Base-by-base conservation (phyloP, 257 asterid species). In the Petunia axillaris region DNA sequence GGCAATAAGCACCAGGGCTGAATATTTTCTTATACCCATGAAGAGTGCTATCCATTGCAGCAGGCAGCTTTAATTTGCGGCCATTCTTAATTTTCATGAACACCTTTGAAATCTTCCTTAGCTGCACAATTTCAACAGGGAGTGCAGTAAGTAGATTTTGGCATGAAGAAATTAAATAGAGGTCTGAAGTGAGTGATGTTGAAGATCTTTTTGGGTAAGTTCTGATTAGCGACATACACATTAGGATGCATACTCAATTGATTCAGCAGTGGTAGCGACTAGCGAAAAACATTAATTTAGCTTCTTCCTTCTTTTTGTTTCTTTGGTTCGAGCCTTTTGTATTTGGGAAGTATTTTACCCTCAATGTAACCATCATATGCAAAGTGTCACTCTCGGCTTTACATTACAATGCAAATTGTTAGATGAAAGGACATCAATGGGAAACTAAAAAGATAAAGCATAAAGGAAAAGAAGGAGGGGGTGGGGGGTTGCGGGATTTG, bases 61-160 rank as follows among this genome's bases (percentile, higher is more conserved):
- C 44, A 71, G 5, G 9, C 6, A 46, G 8, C 46, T 71, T 71
- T 35, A 48, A 46, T 68, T 68, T 46, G 13, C n/a, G 25, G 43
- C 5, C 77, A 71, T 6, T 70, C 41, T 62, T 8, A 62, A 25
- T 25, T 48, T 68, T 71, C 57, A 25, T 71, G 16, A 48, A 48
- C 77, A 71, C 60, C 57, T 52, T 25, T 52, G 15, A 71, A 71
- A 71, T 48, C 11, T 48, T 71, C 63, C 35, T 57, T 15, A 57
- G 4, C 62, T 0, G 9, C 14, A 57, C 8, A 14, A 57, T 57
- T 57, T 57, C 63, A 1, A 10, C 14, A 14, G 8, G 8, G 7
- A 68, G 57, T 8, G 57, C 25, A 25, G 2, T 68, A 68, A 44
- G 13, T 68, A 44, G 41, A 70, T 9, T 70, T 67, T 70, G 35